Evolutionary conservation across 371 early-diverging fungal species (phyloP), one percentile per base, ranked within the genome.

Genomic region (Haplosporangium sp.): DNA sequence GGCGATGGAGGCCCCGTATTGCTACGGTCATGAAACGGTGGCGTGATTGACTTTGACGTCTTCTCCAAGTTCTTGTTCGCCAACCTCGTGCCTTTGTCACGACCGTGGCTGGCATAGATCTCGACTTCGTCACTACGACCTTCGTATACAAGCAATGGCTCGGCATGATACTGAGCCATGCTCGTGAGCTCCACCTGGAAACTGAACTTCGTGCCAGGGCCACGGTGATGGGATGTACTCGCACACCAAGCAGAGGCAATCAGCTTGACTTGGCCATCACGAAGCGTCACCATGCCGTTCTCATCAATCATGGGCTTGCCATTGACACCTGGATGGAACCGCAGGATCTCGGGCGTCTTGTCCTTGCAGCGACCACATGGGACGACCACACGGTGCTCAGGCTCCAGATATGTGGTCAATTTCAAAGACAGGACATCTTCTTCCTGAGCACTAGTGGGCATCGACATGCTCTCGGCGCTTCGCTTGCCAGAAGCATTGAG

Each of bases 221-320:
- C 74, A 53, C 74, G 74, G 42, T 74, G 74, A 37, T 74, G 74
- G 5, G 74, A 74, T 38, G 74, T 74, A 29, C 69, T 68, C 14
- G 74, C 74, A 23, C 74, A 74, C 74, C 74, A 74, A 20, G 74
- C 74, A 10, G 74, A 74, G 10, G 74, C 74, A 61, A 74, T 74
- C 61, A 74, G 48, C 55, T 74, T 74, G 65, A 74, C 59, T 51
- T 74, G 74, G 16, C 74, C 74, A 41, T 69, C 59, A 8, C 69
- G 64, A 11, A 74, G 65, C 2, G 74, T 53, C 12, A 74, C 74
- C 69, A 74, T 74, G 46, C 74, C 74, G 48, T 74, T 74, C 66
- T 74, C 74, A 18, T 74, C 74, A 55, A 74, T 74, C 74, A 74
- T 74, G 23, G 74, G 74, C 58, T 74, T 74, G 38, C 74, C 74